Conservation (phyloP, 805 yeast species). For the Metschnikowia cerradonensis region DNA sequence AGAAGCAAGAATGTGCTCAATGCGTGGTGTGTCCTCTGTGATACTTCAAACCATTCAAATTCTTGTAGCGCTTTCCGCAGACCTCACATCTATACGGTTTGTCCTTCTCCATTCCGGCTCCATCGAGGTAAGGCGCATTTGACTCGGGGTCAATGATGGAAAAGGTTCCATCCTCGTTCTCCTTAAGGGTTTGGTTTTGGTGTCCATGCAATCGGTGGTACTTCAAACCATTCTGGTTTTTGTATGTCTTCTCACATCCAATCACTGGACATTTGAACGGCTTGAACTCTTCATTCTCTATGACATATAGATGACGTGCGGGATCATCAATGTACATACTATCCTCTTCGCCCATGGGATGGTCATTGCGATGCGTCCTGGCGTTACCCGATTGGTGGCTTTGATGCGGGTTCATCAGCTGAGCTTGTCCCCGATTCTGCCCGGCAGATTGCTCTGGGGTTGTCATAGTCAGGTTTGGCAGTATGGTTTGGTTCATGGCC, state of each 20-base stretch:
- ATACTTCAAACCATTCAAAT: conserved; percentile 91
- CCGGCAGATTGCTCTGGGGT: conserved; percentile 5
- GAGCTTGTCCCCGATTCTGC: conserved; percentile 6
- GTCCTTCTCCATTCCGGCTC: conserved; percentile 93
- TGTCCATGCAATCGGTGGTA: conserved; percentile 96
- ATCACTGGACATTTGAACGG: conserved; percentile 97
- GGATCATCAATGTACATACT: conserved; percentile 94
- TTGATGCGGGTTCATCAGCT: conserved; percentile 8
- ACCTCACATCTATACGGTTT: conserved; percentile 98
- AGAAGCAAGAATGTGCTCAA: conserved; percentile 26
- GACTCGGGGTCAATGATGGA: conserved; percentile 89
- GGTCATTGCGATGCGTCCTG: conserved; percentile 12
- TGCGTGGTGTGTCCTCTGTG: conserved; percentile 99
- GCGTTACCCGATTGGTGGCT: conserved; percentile 1
- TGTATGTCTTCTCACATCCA: conserved; percentile 96
- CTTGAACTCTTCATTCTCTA: conserved; percentile 86
- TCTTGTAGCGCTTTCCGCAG: conserved; percentile 95
- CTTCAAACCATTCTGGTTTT: conserved; percentile 95
- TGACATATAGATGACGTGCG: conserved; percentile 87
- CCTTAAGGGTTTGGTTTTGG: conserved; percentile 87
- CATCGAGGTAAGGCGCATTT: conserved; percentile 87
- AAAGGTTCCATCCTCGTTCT: conserved; percentile 89
- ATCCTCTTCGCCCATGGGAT: conserved; percentile 37
- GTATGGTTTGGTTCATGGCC: conserved; percentile 12
- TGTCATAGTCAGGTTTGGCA: conserved; percentile 16